Percentiles rank a stretch among this genome's conserved stretches.
Evolutionary conservation across 768 basidiomycete species (phyloP).

Genomic region (Floccularia luteovirens): DNA sequence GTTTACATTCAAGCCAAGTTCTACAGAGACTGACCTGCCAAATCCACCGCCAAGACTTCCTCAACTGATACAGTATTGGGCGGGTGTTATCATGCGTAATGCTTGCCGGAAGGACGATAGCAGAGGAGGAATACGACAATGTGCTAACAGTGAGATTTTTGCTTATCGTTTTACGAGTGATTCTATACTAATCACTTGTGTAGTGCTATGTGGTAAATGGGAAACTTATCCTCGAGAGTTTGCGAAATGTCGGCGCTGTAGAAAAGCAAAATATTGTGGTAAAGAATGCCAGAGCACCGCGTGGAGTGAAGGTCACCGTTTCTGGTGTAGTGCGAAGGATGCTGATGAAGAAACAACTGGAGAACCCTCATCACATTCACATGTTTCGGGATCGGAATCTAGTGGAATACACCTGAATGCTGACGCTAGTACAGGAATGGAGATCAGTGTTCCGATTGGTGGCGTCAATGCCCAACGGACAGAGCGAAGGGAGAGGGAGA

Average conservation of each 20-base stretch:
- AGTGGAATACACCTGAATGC: background rate
- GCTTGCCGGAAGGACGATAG: conserved; percentile 96
- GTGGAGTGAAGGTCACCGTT: conserved; percentile 94
- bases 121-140: conserved; percentile 90
- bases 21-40: conserved; percentile 65
- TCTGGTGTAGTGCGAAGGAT: conserved; percentile 78
- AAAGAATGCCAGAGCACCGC: conserved; percentile 96
- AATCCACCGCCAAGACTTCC: conserved; percentile 70
- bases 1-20: conserved; percentile 91
- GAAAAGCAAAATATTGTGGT: conserved; percentile 98
- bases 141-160: conserved; percentile 78
- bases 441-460: background rate
- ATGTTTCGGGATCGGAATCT: background rate
- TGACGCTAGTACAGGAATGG: background rate
- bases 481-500: background rate
- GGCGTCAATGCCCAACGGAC: background rate
- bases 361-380: conserved; percentile 3
- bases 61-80: conserved; percentile 96
- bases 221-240: conserved; percentile 91
- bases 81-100: conserved; percentile 99
- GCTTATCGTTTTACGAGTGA: background rate
- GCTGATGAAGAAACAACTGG: conserved; percentile 33
- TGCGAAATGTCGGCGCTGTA: conserved; percentile 91
- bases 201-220: conserved; percentile 95
- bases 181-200: conserved; percentile 4